Conservation (phyloP, 2,329 filamentous ascomycete genomes). For the Coniochaeta hoffmannii region DNA sequence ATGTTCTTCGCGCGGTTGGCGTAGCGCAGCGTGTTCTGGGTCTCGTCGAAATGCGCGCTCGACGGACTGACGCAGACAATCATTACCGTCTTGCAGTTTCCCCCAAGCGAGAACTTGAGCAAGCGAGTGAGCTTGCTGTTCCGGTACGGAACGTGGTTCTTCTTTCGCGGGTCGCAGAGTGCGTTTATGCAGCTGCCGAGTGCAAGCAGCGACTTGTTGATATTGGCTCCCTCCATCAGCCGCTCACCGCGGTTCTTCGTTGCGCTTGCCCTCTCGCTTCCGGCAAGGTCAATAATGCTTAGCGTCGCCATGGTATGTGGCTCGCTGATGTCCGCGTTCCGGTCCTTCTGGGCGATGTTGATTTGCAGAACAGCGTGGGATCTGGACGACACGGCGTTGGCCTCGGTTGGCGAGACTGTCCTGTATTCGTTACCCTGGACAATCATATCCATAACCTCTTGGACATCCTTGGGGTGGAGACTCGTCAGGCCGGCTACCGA, state of each 20-base stretch:
- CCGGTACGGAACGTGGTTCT: constrained; percentile 90
- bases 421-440: constrained; percentile 88
- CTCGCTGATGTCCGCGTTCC: constrained; percentile 86
- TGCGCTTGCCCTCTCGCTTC: constrained; percentile 89
- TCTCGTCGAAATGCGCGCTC: constrained; percentile 95
- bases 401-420: constrained; percentile 93
- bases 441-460: constrained; percentile 99
- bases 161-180: constrained; percentile 84
- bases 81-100: constrained; percentile 99
- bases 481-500: constrained; percentile 87
- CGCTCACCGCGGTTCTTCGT: constrained; percentile 95
- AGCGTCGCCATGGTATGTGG: constrained; percentile 97
- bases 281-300: constrained; percentile 95
- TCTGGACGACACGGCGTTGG: constrained; percentile 93
- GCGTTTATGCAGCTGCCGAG: constrained; percentile 98
- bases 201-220: constrained; percentile 96
- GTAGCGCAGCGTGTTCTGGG: constrained; percentile 94
- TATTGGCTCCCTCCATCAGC: constrained; percentile 90
- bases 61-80: constrained; percentile 97
- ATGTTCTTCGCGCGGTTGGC: constrained; percentile 99
- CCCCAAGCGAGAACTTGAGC: constrained; percentile 92
- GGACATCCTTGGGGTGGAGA: constrained; percentile 82
- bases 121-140: constrained; percentile 96
- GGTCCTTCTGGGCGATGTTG: constrained; percentile 89
- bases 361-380: constrained; percentile 97